Evolutionary conservation across 257 asterid genomes (phyloP).

Genomic region (Pogostemon cablin): DNA sequence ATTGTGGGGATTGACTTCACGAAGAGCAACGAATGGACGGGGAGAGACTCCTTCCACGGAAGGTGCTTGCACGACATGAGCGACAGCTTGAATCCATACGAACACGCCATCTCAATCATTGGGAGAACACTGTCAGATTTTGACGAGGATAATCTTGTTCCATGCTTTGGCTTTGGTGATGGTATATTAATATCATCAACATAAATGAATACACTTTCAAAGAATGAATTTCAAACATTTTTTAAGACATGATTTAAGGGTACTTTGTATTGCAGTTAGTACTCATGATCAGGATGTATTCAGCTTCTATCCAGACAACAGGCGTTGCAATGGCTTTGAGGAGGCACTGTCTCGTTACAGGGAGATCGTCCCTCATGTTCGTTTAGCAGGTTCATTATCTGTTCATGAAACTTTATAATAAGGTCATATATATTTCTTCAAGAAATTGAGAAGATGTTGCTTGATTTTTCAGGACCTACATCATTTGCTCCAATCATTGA

Average conservation of each 20-base stretch:
- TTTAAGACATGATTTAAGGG: neutral
- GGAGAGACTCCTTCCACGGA: slow-evolving; percentile 57
- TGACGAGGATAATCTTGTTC: slow-evolving; percentile 89
- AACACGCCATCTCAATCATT: slow-evolving; percentile 84
- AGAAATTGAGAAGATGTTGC: neutral
- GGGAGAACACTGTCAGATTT: slow-evolving; percentile 79
- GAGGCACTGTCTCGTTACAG: slow-evolving; percentile 75
- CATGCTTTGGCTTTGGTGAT: slow-evolving; percentile 90
- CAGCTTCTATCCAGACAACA: slow-evolving; percentile 65
- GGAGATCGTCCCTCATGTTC: slow-evolving; percentile 65
- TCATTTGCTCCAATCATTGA: slow-evolving; percentile 87
- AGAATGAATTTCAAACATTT: neutral
- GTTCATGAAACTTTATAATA: neutral
- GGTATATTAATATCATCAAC: slow-evolving; percentile 27
- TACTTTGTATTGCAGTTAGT: slow-evolving; percentile 47
- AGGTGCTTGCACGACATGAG: slow-evolving; percentile 68
- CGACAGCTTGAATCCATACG: slow-evolving; percentile 65
- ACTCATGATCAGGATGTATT: slow-evolving; percentile 86
- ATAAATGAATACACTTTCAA: neutral
- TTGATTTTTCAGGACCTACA: slow-evolving; percentile 66
- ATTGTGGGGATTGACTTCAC: slow-evolving; percentile 94
- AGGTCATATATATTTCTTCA: neutral
- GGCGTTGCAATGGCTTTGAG: slow-evolving; percentile 78
- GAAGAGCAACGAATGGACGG: slow-evolving; percentile 94
- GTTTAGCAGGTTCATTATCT: slow-evolving; percentile 61